Evolutionary conservation across 2,329 filamentous ascomycete species (phyloP).

Genomic region (Hymenoscyphus albidus): DNA sequence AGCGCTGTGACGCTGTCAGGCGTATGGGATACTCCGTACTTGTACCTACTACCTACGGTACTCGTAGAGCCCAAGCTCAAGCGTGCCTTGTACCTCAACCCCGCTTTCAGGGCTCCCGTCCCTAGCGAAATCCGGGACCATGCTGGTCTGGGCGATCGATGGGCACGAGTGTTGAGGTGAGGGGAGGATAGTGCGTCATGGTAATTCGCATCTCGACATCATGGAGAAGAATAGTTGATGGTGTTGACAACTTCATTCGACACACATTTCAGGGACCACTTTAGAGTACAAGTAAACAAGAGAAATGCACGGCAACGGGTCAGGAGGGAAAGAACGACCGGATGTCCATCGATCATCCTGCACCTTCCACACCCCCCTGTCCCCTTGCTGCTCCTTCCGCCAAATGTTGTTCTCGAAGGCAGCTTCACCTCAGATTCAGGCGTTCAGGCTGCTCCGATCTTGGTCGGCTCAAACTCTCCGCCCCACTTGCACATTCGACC

Average conservation of each 20-base stretch:
- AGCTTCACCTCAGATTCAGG: no score
- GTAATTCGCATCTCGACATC: neutral
- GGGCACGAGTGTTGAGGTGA: neutral
- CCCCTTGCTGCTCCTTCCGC: neutral
- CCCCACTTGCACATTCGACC: neutral
- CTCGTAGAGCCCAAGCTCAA: no score
- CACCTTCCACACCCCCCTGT: neutral
- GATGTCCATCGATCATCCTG: neutral
- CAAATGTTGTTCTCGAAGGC: neutral
- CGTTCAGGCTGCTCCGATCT: no score
- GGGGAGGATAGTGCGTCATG: neutral
- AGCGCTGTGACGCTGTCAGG: neutral
- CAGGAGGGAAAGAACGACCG: neutral
- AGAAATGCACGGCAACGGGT: neutral
- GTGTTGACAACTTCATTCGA: neutral
- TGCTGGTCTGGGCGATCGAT: neutral
- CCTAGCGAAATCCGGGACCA: neutral
- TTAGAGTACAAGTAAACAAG: neutral
- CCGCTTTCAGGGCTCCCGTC: neutral
- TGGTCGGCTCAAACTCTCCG: neutral
- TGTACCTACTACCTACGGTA: no score
- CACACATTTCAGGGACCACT: no score
- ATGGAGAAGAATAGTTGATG: neutral
- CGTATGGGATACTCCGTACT: neutral
- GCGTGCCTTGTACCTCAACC: neutral